A percentile compares a stretch with the other conserved stretches of the same genome.
phyloP scores from a whole-genome alignment of 1,284 basidiomycete species.

The Ceratobasidium sp. region DNA sequence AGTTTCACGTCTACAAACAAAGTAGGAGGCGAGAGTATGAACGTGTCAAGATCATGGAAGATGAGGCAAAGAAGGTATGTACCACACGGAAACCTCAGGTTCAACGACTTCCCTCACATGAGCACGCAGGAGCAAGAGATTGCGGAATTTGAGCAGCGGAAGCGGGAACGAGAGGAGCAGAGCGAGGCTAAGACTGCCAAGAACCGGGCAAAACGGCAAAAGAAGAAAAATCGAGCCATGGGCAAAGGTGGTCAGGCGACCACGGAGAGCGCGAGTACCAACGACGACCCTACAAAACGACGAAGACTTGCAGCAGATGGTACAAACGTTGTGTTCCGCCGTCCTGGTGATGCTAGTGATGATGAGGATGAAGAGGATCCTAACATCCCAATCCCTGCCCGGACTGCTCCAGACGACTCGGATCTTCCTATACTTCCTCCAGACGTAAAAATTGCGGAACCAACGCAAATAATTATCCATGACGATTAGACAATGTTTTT shows the following conservation, averaged over 20 bases:
- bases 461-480: constrained; percentile 50
- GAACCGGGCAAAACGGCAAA: constrained; percentile 89
- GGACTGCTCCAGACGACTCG: constrained; percentile 36
- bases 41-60: constrained; percentile 90
- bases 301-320: constrained; percentile 68
- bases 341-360: constrained; percentile 45
- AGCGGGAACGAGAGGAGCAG: constrained; percentile 69
- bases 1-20: constrained; percentile 99
- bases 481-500: constrained; percentile 47
- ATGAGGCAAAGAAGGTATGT: constrained; percentile 78
- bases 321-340: constrained; percentile 66
- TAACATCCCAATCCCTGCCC: constrained; percentile 32
- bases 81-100: constrained; percentile 8
- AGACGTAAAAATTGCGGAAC: constrained; percentile 48
- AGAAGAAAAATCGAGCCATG: constrained; percentile 81
- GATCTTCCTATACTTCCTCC: constrained; percentile 17
- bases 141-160: constrained; percentile 73
- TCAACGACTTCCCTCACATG: background rate
- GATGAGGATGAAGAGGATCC: constrained; percentile 46
- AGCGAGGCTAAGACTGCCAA: constrained; percentile 90
- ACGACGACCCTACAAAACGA: constrained; percentile 50
- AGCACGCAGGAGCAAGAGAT: constrained; percentile 68
- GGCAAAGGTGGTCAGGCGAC: constrained; percentile 54
- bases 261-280: constrained; percentile 6
- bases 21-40: constrained; percentile 94